phyloP scores from a whole-genome alignment of 495 filamentous ascomycete genomes.

The Penicillium mononematosum region DNA sequence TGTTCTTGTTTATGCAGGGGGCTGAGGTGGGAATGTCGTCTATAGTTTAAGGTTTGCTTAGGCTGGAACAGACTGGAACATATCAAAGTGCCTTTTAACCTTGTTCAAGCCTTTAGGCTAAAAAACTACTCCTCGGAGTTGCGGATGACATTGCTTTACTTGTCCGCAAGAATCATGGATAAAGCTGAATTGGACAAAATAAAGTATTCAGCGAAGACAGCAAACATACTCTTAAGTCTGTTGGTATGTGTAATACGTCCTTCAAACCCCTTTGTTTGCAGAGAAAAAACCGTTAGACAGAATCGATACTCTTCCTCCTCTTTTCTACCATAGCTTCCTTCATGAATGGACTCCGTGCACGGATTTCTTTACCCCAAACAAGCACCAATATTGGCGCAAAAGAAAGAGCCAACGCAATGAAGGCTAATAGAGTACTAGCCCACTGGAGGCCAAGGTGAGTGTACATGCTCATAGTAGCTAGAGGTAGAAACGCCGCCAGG shows the following conservation, averaged over 20 bases:
- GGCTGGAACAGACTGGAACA: neutral
- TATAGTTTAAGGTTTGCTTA: neutral
- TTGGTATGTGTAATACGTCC: constrained; percentile 9
- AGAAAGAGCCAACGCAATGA: constrained; percentile 28
- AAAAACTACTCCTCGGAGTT: neutral
- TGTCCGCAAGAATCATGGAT: neutral
- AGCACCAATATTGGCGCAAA: constrained; percentile 31
- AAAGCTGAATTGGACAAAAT: neutral
- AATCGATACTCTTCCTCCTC: constrained; percentile 26
- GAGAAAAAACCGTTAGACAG: constrained; percentile 16
- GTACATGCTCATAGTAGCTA: constrained; percentile 38
- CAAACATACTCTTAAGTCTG: neutral
- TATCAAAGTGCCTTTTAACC: too few relatives aligned
- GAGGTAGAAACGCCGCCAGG: constrained; percentile 27
- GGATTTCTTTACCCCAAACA: constrained; percentile 31
- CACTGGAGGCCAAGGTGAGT: constrained; percentile 33
- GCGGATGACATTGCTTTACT: neutral
- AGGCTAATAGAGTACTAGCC: constrained; percentile 36
- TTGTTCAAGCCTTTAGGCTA: neutral
- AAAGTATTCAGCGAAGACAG: neutral
- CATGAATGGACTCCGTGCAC: constrained; percentile 38
- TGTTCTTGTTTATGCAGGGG: constrained; percentile 5
- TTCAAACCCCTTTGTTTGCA: neutral
- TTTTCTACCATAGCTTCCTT: constrained; percentile 33
- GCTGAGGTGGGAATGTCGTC: neutral